Evolutionary conservation across 208 protist genomes (phyloP), one percentile per base, ranked within the genome.

Genomic region (Crithidia brevicula): DNA sequence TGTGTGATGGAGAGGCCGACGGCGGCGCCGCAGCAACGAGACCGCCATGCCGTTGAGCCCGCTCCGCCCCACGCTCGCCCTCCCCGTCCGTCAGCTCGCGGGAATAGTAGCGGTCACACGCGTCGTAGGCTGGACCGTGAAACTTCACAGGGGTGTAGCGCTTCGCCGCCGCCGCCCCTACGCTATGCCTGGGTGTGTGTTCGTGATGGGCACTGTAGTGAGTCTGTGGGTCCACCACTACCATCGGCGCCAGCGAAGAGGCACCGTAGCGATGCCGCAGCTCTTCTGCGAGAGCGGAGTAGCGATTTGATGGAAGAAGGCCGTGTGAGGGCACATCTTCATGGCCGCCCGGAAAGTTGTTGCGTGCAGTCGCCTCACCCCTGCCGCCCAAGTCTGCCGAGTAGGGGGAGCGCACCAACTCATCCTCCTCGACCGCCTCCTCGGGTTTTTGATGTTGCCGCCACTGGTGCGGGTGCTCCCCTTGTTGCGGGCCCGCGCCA

Each of bases 61-160:
- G 51, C 43, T 28, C 36, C 60, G 52, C 58, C 16, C 52, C 16
- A 4, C 28, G 51, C 47, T 63, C 43, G 20, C 53, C 54, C 45
- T 70, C 34, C 10, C 51, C 42, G 11, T 52, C 72, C 22, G 43
- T 31, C 22, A 73, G 50, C 36, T 53, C 61, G 10, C 72, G 59
- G 1, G 45, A 25, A 46, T 61, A 68, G 46, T 81, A 79, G 10
- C 71, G 67, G 20, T 81, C 80, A 46, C 74, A 81, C 22, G 69
- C 67, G 51, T 79, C 80, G 58, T 82, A 81, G 30, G 68, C 63
- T 13, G 68, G 63, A 4, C 69, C 51, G n/a, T 46, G 62, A 47
- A 68, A 77, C 70, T 66, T 68, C 9, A 74, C 67, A 1, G 80
- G 75, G 34, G 66, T 85, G 75, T 82, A 81, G 8, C 79, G 75